Percentiles rank a stretch among this genome's conserved stretches.
Conservation (phyloP, 768 basidiomycete species). For the Albatrellus ellisii region DNA sequence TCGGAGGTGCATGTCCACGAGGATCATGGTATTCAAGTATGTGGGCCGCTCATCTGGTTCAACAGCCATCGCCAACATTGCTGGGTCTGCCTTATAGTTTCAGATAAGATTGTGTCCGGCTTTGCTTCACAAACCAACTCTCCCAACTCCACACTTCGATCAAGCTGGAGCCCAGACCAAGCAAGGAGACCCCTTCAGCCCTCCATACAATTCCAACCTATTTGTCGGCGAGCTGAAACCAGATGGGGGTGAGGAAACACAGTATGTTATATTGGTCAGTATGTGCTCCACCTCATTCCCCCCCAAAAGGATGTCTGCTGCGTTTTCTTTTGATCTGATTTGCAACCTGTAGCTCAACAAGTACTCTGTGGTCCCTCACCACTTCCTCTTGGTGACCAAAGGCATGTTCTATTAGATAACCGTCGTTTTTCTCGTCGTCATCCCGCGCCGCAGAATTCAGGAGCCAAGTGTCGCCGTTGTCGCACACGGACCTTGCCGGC, state of each 20-base stretch:
- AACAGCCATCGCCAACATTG: neutral
- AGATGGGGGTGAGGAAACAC: slow-evolving; percentile 42
- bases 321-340: neutral
- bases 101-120: slow-evolving; percentile 80
- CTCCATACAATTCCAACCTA: slow-evolving; percentile 71
- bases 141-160: slow-evolving; percentile 31
- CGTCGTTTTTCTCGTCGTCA: neutral
- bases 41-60: slow-evolving; percentile 10
- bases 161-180: slow-evolving; percentile 16
- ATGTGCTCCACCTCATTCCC: neutral
- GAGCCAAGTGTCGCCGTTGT: slow-evolving; percentile 68
- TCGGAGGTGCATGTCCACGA: slow-evolving; percentile 48
- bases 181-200: slow-evolving; percentile 62
- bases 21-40: slow-evolving; percentile 55
- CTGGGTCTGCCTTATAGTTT: slow-evolving; percentile 38
- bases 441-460: slow-evolving; percentile 38
- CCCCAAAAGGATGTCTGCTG: neutral
- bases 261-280: slow-evolving; percentile 61
- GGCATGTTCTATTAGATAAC: slow-evolving; percentile 30
- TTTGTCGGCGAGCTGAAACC: slow-evolving; percentile 61
- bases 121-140: slow-evolving; percentile 59
- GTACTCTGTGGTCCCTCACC: slow-evolving; percentile 70
- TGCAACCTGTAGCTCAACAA: slow-evolving; percentile 75
- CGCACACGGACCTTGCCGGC: slow-evolving; percentile 68
- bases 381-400: slow-evolving; percentile 83